Evolutionary conservation across 345 rosid species (phyloP), one percentile per base, ranked within the genome.

Genomic region (Populus pruinosa): DNA sequence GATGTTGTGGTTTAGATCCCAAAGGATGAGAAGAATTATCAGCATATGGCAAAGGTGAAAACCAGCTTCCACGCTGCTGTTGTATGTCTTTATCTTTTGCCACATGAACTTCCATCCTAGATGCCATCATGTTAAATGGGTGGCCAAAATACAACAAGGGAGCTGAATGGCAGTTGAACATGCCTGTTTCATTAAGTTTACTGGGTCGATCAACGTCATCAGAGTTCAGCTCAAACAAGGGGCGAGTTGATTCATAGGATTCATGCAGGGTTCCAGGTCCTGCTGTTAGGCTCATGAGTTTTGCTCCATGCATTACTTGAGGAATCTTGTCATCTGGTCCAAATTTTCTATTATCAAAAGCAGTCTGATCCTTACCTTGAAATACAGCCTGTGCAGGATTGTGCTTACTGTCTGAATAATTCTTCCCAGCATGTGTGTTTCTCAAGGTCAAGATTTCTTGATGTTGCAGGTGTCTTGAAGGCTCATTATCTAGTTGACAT

Each of bases 381-480:
- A 87, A 81, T 77, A 90, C 82, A 63, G 83, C 87, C 92, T 91
- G 88, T 33, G 81, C 83, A n/a, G 91, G 77, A 79, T 86, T 89
- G 39, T 93, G 93, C 73, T 84, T 86, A 65, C 81, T 84, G 35
- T 89, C 94, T 75, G 82, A 81, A 68, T 86, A 93, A 2, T 82
- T 79, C 73, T 79, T 88, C 79, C 84, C 88, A 2, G 85, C 56
- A 81, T 79, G 85, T 73, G 85, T 91, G 74, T 89, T 83, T 84
- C 93, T 86, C 88, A 88, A 89, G 95, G 93, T 83, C 81, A 89
- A 31, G 72, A 80, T 84, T 86, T 91, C 95, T 88, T 89, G 94
- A 85, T 91, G 92, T 90, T 90, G 92, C 88, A 91, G 85, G 91
- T 87, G 91, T 90, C 88, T 93, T 36, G 96, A 83, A 75, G 87